Percentiles rank a stretch among this genome's conserved stretches.
Conservation (phyloP, 441 rosid genomes). For the Euphorbia celastroides region DNA sequence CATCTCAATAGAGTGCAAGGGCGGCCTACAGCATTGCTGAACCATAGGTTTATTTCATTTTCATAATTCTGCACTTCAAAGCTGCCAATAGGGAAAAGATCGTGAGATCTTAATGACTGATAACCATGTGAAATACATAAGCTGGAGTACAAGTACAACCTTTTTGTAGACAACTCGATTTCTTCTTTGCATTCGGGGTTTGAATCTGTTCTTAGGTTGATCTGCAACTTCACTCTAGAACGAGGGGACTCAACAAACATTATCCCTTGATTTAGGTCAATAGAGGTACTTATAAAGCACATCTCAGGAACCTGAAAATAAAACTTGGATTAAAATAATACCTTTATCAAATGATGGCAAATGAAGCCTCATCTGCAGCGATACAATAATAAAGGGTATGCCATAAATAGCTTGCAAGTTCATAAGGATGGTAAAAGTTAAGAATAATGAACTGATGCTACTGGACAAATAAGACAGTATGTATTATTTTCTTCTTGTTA, state of each 20-base stretch:
- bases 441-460: neutral
- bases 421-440: neutral
- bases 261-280: constrained; percentile 52
- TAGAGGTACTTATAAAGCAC: constrained; percentile 61
- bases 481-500: neutral
- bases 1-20: constrained; percentile 60
- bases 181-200: constrained; percentile 36
- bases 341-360: constrained; percentile 6
- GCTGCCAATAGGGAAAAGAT: constrained; percentile 32
- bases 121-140: neutral
- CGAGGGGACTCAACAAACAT: constrained; percentile 57
- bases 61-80: constrained; percentile 44
- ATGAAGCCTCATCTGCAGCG: neutral
- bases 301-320: constrained; percentile 75
- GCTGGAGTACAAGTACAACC: constrained; percentile 34
- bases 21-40: constrained; percentile 66
- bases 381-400: neutral
- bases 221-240: constrained; percentile 55
- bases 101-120: constrained; percentile 4
- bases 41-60: constrained; percentile 63
- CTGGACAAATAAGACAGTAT: neutral
- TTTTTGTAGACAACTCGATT: constrained; percentile 37
- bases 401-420: neutral
- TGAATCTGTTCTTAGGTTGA: constrained; percentile 44
- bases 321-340: constrained; percentile 13